phyloP scores from a whole-genome alignment of 1,139 yeast genomes.

The Waltiozyma sp. region DNA sequence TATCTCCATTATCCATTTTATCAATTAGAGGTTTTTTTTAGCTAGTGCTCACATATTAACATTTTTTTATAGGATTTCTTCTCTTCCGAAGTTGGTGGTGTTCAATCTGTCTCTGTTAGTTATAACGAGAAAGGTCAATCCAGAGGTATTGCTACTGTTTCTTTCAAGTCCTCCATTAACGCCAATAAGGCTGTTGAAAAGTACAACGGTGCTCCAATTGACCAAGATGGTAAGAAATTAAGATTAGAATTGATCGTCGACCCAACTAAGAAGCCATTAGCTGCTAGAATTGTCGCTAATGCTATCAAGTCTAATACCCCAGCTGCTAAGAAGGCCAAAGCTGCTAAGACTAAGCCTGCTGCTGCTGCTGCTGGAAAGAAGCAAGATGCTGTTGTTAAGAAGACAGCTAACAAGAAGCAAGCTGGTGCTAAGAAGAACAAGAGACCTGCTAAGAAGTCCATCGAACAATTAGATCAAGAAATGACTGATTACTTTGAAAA shows the following conservation, averaged over 20 bases:
- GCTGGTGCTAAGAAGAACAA: constrained; percentile 21
- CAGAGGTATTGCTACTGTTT: constrained; percentile 82
- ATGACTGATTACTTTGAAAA: constrained; percentile 75
- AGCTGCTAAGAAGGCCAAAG: constrained; percentile 10
- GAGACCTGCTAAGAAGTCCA: constrained; percentile 55
- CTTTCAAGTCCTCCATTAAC: constrained; percentile 55
- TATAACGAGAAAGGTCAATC: constrained; percentile 87
- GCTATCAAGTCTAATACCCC: constrained; percentile 17
- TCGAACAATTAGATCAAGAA: constrained; percentile 87
- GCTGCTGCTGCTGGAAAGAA: constrained; percentile 15
- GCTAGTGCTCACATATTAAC: constrained; percentile 5
- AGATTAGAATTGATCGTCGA: constrained; percentile 81
- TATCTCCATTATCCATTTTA: no score
- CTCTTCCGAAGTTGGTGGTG: constrained; percentile 80
- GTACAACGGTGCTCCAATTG: constrained; percentile 90
- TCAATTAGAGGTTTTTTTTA: no score
- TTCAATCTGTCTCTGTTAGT: constrained; percentile 56
- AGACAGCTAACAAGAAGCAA: constrained; percentile 11
- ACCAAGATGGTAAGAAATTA: constrained; percentile 70
- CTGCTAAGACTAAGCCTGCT: constrained; percentile 18
- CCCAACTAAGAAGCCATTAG: constrained; percentile 68
- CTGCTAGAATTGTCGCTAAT: constrained; percentile 58
- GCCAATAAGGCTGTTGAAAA: constrained; percentile 73
- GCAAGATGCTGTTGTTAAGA: constrained; percentile 9
- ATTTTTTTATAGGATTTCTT: constrained; percentile 62